Percentiles rank a stretch among this genome's conserved stretches.
Conservation (phyloP, 192 early-diverging fungal species). For the Chytriomyces confervae region DNA sequence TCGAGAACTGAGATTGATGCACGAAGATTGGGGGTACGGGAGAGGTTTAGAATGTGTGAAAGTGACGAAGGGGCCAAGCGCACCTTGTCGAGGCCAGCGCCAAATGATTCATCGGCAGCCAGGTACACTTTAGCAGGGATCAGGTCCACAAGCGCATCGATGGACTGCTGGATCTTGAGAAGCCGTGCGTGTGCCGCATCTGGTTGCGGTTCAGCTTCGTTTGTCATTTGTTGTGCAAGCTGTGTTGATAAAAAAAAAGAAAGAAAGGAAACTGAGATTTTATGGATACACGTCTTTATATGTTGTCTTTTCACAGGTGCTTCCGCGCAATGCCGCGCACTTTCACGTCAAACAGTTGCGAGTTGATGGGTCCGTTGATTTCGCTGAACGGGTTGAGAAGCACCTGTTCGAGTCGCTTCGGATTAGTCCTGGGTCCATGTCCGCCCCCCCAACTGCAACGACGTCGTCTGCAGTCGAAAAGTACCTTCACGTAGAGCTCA, state of each 20-base stretch:
- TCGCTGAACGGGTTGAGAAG: constrained; percentile 93
- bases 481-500: constrained; percentile 88
- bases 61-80: background rate
- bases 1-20: constrained; percentile 1
- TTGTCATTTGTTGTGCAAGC: background rate
- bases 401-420: constrained; percentile 53
- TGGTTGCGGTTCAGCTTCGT: background rate
- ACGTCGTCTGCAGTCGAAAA: too few species aligned
- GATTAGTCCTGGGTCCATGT: background rate
- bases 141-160: constrained; percentile 78
- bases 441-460: too few species aligned
- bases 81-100: background rate
- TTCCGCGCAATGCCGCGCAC: constrained; percentile 76
- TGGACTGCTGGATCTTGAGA: constrained; percentile 63
- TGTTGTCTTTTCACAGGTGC: constrained; percentile 57
- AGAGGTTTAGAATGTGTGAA: background rate
- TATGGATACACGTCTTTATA: too few species aligned
- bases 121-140: constrained; percentile 88
- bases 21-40: background rate
- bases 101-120: constrained; percentile 32
- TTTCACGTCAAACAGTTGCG: constrained; percentile 78
- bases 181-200: constrained; percentile 56
- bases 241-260: constrained; percentile 1
- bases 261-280: background rate
- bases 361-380: constrained; percentile 79